phyloP scores from a whole-genome alignment of 768 basidiomycete species.

The Dentipellis fragilis region DNA sequence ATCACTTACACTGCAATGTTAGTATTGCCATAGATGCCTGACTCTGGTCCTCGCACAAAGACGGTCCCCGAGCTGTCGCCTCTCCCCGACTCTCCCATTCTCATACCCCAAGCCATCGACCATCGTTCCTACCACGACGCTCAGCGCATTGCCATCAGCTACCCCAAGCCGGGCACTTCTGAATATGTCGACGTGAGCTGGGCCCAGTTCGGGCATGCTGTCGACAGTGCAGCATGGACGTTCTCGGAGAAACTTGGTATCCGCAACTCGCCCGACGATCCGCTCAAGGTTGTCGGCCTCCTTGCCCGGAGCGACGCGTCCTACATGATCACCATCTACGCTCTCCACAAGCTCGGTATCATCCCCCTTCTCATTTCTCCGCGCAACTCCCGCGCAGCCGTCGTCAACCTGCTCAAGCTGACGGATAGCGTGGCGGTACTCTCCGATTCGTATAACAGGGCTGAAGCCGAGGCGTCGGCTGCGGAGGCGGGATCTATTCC shows the following conservation, averaged over 20 bases:
- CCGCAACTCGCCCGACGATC: slow-evolving; percentile 1
- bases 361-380: slow-evolving; percentile 3
- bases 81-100: background rate
- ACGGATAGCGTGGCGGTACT: slow-evolving; percentile 2
- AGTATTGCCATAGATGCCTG: background rate
- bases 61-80: background rate
- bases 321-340: slow-evolving; percentile 6
- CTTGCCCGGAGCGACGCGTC: slow-evolving; percentile 2
- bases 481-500: background rate
- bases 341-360: slow-evolving; percentile 2
- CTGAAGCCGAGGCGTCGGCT: slow-evolving; percentile 1
- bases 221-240: slow-evolving; percentile 1
- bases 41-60: background rate
- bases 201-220: slow-evolving; percentile 3
- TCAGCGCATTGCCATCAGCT: slow-evolving; percentile 2
- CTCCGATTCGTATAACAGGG: slow-evolving; percentile 2
- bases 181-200: slow-evolving; percentile 3
- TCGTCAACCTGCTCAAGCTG: slow-evolving; percentile 5
- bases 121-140: slow-evolving; percentile 5
- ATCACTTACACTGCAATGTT: too few relatives aligned
- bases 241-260: background rate
- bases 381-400: slow-evolving; percentile 3
- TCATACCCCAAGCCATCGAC: slow-evolving; percentile 4
- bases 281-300: slow-evolving; percentile 3
- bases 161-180: slow-evolving; percentile 3